Evolutionary conservation across 2,329 filamentous ascomycete species (phyloP).

Genomic region (Helotiales sp.): DNA sequence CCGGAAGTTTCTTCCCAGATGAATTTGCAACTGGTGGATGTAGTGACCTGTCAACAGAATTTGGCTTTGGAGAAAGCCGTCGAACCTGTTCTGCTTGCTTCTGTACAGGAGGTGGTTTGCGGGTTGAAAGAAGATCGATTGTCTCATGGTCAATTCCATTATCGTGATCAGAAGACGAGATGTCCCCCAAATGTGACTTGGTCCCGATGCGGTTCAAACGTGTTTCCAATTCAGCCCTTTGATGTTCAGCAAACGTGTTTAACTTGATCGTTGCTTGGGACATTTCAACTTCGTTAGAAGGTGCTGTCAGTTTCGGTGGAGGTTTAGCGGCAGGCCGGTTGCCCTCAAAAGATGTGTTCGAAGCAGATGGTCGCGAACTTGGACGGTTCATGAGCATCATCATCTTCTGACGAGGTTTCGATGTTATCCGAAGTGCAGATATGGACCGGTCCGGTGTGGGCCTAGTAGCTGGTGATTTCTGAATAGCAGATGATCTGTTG

Average conservation of each 20-base stretch:
- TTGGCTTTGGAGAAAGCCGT: neutral
- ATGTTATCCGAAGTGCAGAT: slow-evolving; percentile 40
- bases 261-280: slow-evolving; percentile 32
- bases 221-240: slow-evolving; percentile 29
- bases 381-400: slow-evolving; percentile 41
- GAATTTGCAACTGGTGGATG: no score
- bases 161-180: slow-evolving; percentile 22
- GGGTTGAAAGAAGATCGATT: slow-evolving; percentile 31
- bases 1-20: neutral
- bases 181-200: slow-evolving; percentile 19
- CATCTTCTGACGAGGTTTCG: slow-evolving; percentile 38
- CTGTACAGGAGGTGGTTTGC: slow-evolving; percentile 14
- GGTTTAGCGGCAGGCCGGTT: neutral
- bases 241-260: slow-evolving; percentile 27
- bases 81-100: neutral
- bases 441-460: slow-evolving; percentile 19
- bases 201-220: slow-evolving; percentile 23
- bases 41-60: neutral
- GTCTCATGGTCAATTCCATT: slow-evolving; percentile 31
- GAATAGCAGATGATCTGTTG: neutral
- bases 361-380: slow-evolving; percentile 20
- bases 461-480: slow-evolving; percentile 11
- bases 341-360: slow-evolving; percentile 6
- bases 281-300: slow-evolving; percentile 17
- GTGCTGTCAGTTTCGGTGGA: neutral